Base-by-base conservation (phyloP, 2,329 filamentous ascomycete species). In the Epichloe coenophiala region DNA sequence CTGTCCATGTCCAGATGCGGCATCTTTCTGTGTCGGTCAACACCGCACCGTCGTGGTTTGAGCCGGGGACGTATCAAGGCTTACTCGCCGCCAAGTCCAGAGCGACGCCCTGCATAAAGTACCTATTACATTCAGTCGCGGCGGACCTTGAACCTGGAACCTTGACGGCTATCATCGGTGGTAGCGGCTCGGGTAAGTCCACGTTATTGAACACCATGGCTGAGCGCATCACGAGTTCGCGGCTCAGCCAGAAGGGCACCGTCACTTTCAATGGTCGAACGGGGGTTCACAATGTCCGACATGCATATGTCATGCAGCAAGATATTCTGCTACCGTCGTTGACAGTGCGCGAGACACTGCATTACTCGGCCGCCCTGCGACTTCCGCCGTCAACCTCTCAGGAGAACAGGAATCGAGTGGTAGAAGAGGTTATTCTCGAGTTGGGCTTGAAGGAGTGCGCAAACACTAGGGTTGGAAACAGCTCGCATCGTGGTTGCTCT, bases 401-500 rank as follows among this genome's bases (percentile, higher is more conserved):
- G 11, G 70, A 74, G 27, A 80, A 88, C 55, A 75, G 83, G 27
- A 69, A 68, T 33, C 71, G 67, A 11, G 75, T 88, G 13, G 85
- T 90, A 1, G 84, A 90, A 54, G 82, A 86, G 56, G 84, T 89
- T 21, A 88, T 90, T 43, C 67, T 84, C 8, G 84, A 90, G 59
- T 67, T 90, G 2, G 83, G 85, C 0, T 63, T 90, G 40, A 88
- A 88, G 61, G 84, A 89, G 56, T 88, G 86, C 52, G 85, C 85
- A 23, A 70, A 88, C 55, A 90, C 86, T 0, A 71, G 81, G 8
- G 85, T 90, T 48, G 86, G 86, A 1, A 84, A 81, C 57, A 77
- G 76, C 51, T 75, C 77, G 47, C 83, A 88, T 58, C 82, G 85
- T 44, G 86, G 85, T 0, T 89, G 86, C 59, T 88, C 84, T 44